These are phyloP conservation scores for Monosporozyma servazzii DNA, from an alignment of 805 yeast species.

Conservation along the genomic window DNA sequence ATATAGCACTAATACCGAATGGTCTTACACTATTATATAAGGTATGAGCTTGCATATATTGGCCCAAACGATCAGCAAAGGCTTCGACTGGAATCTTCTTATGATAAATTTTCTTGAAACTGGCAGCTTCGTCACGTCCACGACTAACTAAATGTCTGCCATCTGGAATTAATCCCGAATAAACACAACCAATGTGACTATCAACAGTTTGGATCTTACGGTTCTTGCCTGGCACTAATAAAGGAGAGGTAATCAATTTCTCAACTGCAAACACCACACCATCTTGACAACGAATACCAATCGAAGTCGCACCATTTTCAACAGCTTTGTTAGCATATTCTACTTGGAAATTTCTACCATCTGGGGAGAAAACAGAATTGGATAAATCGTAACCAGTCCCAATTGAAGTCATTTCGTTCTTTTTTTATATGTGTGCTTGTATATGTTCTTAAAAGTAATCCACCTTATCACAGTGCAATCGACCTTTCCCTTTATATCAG, in stretches of 20 bases:
- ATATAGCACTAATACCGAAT: slow-evolving; percentile 84
- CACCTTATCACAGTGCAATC: neutral
- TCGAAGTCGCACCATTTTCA: slow-evolving; percentile 91
- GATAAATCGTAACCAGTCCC: slow-evolving; percentile 99
- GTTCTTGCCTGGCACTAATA: slow-evolving; percentile 83
- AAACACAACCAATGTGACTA: slow-evolving; percentile 87
- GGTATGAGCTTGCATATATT: slow-evolving; percentile 90
- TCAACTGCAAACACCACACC: slow-evolving; percentile 98
- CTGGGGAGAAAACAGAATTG: slow-evolving; percentile 83
- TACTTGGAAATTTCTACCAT: slow-evolving; percentile 93
- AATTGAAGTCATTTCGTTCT: slow-evolving; percentile 59
- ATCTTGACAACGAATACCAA: slow-evolving; percentile 86
- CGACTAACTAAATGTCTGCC: slow-evolving; percentile 88
- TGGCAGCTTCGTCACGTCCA: slow-evolving; percentile 84
- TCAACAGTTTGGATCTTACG: slow-evolving; percentile 88
- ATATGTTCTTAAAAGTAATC: neutral
- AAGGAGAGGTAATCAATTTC: slow-evolving; percentile 76
- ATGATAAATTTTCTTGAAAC: slow-evolving; percentile 69
- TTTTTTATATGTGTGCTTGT: neutral
- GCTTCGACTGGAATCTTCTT: slow-evolving; percentile 71
- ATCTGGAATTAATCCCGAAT: slow-evolving; percentile 92
- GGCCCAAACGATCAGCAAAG: slow-evolving; percentile 78
- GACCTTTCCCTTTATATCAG: neutral
- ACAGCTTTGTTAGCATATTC: slow-evolving; percentile 97
- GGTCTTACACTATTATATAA: slow-evolving; percentile 96